Conservation (phyloP, 192 early-diverging fungal genomes). For the Coemansia sp. region DNA sequence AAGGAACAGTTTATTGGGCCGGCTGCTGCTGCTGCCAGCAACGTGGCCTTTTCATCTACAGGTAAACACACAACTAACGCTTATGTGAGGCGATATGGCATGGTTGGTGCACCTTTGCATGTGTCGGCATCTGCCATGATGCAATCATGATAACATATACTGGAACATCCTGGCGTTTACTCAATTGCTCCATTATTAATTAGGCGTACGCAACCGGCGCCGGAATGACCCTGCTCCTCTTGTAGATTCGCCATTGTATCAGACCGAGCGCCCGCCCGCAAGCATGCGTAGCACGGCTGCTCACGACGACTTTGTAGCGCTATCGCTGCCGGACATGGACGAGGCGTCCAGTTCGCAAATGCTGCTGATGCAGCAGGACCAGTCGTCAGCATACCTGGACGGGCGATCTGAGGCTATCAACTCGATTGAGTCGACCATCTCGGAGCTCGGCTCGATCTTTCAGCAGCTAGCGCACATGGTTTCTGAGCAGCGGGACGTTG, state of each 20-base stretch:
- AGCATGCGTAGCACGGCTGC: conserved; percentile 12
- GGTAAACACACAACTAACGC: conserved; percentile 19
- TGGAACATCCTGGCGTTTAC: not conserved
- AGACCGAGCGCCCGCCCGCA: conserved; percentile 39
- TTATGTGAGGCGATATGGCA: too few relatives aligned
- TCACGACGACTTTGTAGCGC: conserved; percentile 53
- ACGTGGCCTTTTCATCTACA: conserved; percentile 21
- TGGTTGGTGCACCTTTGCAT: too few relatives aligned
- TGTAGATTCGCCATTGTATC: conserved; percentile 62
- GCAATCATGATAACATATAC: not conserved
- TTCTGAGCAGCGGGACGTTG: conserved; percentile 81
- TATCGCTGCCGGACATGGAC: conserved; percentile 56
- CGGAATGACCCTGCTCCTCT: conserved; percentile 15
- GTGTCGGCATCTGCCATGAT: too few relatives aligned
- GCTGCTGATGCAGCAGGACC: conserved; percentile 60
- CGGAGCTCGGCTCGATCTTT: conserved; percentile 90
- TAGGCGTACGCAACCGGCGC: conserved; percentile 51
- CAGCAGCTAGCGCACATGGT: conserved; percentile 83
- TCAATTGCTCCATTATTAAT: not conserved
- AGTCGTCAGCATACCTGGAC: conserved; percentile 79
- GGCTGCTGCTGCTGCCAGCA: conserved; percentile 22
- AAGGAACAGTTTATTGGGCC: conserved; percentile 84
- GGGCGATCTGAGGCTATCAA: conserved; percentile 88
- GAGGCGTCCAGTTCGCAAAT: conserved; percentile 69
- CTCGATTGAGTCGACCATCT: conserved; percentile 95